Evolutionary conservation across 495 filamentous ascomycete species (phyloP), one percentile per base, ranked within the genome.

Genomic region (Annulohypoxylon bovei): DNA sequence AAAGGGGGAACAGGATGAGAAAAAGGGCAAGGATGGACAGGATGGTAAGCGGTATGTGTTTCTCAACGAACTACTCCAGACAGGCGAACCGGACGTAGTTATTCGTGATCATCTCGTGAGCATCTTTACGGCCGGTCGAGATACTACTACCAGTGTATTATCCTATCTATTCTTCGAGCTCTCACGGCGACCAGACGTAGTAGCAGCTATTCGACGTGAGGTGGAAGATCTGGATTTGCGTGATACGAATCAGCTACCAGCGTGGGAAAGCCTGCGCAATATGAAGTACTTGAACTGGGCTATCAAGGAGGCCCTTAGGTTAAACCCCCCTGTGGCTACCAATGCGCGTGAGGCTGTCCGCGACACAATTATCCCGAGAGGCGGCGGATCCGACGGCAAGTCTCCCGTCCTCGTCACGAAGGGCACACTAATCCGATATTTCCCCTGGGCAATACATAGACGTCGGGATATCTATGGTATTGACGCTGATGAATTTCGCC

Each of bases 101-200:
- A 70, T 81, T 9, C 72, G 81, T 6, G 81, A 81, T 28, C 80
- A 86, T 46, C 75, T 87, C 20, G 71, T 88, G 23, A 84, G 82
- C 46, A 81, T 91, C 30, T 79, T 90, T 4, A 72, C 87, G 0
- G 89, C 77, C 46, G 91, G 77, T 1, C 81, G 88, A 52, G 89
- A 91, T 67, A 90, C 89, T 2, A 90, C 88, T 0, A 88, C 88
- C 2, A 79, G 79, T 32, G 78, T 86, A 1, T 77, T 93, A 3
- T 83, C 84, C 16, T 87, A 86, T 11, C 80, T 84, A 1, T 91
- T 93, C 74, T 89, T 86, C 67, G 85, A 86, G 52, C 82, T 93
- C 0, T 81, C 89, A 0, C 82, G 87, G 0, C 66, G 83, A 37
- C 85, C 85, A 0, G 70, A 76, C 28, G 83, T 85, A 1, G 89